phyloP scores from a whole-genome alignment of 805 yeast genomes.

The Candida montana region DNA sequence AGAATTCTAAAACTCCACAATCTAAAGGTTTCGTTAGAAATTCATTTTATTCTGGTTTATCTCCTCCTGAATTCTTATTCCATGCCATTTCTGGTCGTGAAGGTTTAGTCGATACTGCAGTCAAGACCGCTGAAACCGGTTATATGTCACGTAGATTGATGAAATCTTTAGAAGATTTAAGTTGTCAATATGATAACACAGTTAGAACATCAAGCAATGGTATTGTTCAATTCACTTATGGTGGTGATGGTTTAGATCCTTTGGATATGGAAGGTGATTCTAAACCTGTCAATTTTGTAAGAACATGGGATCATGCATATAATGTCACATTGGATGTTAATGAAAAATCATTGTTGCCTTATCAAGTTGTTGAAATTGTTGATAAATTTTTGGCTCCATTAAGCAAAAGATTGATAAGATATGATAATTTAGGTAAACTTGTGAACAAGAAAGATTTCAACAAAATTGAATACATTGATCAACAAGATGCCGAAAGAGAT shows the following conservation, averaged over 20 bases:
- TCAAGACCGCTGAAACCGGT: constrained; percentile 98
- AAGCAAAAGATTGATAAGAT: constrained; percentile 53
- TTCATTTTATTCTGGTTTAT: constrained; percentile 87
- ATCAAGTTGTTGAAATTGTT: constrained; percentile 52
- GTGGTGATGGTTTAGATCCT: constrained; percentile 98
- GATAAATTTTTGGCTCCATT: constrained; percentile 56
- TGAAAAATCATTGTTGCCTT: constrained; percentile 62
- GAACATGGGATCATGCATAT: constrained; percentile 92
- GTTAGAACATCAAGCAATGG: constrained; percentile 95
- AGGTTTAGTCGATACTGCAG: constrained; percentile 99
- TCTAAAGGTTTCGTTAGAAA: constrained; percentile 97
- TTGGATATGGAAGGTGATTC: constrained; percentile 99
- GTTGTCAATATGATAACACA: constrained; percentile 88
- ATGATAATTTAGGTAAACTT: constrained; percentile 64
- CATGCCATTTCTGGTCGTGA: constrained; percentile 99
- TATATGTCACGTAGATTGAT: constrained; percentile 96
- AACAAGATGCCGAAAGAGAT: constrained; percentile 79
- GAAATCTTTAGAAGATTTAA: constrained; percentile 95
- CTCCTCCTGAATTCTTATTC: constrained; percentile 95
- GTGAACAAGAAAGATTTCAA: constrained; percentile 40
- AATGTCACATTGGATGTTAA: constrained; percentile 59
- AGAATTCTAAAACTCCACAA: constrained; percentile 94
- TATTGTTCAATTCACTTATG: constrained; percentile 95
- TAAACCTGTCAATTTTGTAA: constrained; percentile 83
- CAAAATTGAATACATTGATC: constrained; percentile 68